A percentile compares a stretch with the other conserved stretches of the same genome.
phyloP scores from a whole-genome alignment of 441 rosid genomes.

The Adansonia madagascariensis region DNA sequence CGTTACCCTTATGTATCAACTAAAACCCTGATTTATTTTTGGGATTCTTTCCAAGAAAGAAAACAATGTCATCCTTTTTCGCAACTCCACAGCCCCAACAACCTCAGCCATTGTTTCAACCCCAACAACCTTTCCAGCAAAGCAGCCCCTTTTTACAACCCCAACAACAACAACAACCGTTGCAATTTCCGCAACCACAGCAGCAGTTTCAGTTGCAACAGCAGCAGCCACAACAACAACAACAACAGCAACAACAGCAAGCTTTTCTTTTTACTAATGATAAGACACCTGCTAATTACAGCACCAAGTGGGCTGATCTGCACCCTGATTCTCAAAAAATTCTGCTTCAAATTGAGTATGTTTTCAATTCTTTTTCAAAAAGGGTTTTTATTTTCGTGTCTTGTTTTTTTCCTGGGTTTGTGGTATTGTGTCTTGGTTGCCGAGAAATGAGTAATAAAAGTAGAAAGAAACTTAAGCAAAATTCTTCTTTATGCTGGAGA shows the following conservation, averaged over 20 bases:
- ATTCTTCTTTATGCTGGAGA: neutral
- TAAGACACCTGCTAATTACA: slow-evolving; percentile 80
- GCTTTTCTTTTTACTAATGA: slow-evolving; percentile 81
- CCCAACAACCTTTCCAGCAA: slow-evolving; percentile 25
- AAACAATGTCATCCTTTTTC: slow-evolving; percentile 66
- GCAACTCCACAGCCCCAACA: slow-evolving; percentile 76
- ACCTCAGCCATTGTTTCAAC: slow-evolving; percentile 44
- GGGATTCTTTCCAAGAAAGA: neutral
- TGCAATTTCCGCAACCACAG: slow-evolving; percentile 46
- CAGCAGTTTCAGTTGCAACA: slow-evolving; percentile 23
- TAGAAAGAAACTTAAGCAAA: neutral
- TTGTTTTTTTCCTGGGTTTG: neutral
- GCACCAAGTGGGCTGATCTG: slow-evolving; percentile 95
- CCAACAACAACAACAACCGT: slow-evolving; percentile 43
- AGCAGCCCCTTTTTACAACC: slow-evolving; percentile 48
- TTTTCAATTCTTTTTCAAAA: slow-evolving; percentile 7
- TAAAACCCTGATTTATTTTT: slow-evolving; percentile 6
- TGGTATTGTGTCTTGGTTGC: slow-evolving; percentile 2
- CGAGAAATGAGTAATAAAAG: slow-evolving; percentile 2
- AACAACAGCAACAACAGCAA: slow-evolving; percentile 46
- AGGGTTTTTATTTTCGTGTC: slow-evolving; percentile 14
- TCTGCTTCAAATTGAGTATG: slow-evolving; percentile 90
- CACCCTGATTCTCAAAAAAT: slow-evolving; percentile 94
- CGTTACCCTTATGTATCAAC: neutral
- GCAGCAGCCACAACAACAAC: too few relatives aligned